phyloP scores from a whole-genome alignment of 2,329 filamentous ascomycete species.

The Metarhizium album region DNA sequence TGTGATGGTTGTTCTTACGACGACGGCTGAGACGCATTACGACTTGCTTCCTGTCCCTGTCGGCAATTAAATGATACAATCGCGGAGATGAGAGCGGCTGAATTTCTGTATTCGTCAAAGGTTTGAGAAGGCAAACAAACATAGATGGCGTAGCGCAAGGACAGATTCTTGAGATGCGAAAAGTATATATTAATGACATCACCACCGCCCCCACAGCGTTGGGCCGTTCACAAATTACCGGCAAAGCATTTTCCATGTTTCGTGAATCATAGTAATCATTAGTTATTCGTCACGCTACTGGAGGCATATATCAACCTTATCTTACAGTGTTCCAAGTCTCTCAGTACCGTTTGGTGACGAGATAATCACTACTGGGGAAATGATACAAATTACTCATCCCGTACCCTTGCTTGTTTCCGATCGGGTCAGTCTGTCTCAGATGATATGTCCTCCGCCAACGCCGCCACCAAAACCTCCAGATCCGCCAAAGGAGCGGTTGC shows the following conservation, averaged over 20 bases:
- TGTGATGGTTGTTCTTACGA: not conserved
- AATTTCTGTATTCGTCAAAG: not conserved
- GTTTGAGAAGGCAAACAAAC: not conserved
- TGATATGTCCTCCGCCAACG: conserved; percentile 21
- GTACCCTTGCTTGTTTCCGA: not conserved
- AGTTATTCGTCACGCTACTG: not conserved
- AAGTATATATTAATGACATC: not conserved
- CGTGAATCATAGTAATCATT: not conserved
- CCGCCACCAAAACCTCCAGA: conserved; percentile 24
- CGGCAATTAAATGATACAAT: not conserved
- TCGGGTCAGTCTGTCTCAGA: conserved; percentile 11
- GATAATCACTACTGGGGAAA: not conserved
- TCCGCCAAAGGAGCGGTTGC: conserved; percentile 28
- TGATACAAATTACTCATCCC: not conserved
- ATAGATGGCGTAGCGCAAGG: not conserved
- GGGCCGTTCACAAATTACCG: not conserved
- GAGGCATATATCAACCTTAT: not conserved
- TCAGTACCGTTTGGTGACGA: not conserved
- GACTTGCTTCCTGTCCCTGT: not conserved
- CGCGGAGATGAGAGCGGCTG: not conserved
- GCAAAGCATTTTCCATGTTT: not conserved
- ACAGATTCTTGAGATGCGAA: not conserved
- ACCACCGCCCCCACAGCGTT: not conserved
- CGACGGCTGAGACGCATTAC: not conserved
- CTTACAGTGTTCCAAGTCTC: not conserved